Evolutionary conservation across 345 rosid species (phyloP), one percentile per base, ranked within the genome.

Genomic region (Rhodamnia rubescens): DNA sequence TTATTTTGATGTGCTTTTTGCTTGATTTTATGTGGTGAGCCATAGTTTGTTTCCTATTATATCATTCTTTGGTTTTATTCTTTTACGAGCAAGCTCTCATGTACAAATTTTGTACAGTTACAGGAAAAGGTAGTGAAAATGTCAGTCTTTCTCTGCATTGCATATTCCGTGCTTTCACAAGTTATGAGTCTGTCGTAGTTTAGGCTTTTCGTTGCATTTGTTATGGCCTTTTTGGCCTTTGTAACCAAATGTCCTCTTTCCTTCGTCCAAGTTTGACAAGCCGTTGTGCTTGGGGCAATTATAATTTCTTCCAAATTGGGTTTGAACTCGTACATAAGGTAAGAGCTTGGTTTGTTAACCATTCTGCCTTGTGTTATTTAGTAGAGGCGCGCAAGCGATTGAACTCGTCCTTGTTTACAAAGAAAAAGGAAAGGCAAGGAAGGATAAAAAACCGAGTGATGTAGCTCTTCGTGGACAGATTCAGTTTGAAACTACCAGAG

Each of bases 51-150:
- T 51, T 82, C 40, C 14, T 50, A 32, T 61, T 26, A 27, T 58
- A 61, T 42, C 52, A 88, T 90, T 89, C 87, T 86, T 90, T 88
- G 84, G 87, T 88, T 88, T 55, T 85, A 87, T 85, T 88, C 88
- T 88, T 88, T 87, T 40, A 82, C 50, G 42, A 49, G 64, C 81
- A 53, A 42, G 9, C 50, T 58, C 86, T 58, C 58, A 9, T 87
- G 85, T 90, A 88, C 84, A 88, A 86, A 81, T 40, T 82, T 81
- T 88, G 90, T 90, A 90, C 21, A 82, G 59, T 69, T 16, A 69
- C 47, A 32, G 78, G 78, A 69, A 69, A 69, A 32, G 47, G 32
- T 18, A 69, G 78, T 69, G 78, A 69, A 29, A 64, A 29, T 29
- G 9, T 64, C 75, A 29, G 42, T 64, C 75, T 16, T 64, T 64